A percentile compares a stretch with the other conserved stretches of the same genome.
phyloP scores from a whole-genome alignment of 2,329 filamentous ascomycete genomes.

The Aspergillus neoniger region DNA sequence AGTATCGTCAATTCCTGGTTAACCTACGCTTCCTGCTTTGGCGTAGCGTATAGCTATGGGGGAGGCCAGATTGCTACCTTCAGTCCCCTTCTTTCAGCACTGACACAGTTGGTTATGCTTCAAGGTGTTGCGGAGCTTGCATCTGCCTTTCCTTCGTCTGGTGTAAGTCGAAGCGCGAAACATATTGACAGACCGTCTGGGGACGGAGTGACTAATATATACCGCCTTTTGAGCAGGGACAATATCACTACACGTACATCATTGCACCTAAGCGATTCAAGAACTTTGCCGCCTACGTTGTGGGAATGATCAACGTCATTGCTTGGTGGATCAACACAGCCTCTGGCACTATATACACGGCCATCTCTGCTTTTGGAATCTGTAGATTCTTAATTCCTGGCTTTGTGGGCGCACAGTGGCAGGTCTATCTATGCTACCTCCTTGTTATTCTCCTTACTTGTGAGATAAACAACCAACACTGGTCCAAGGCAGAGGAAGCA shows the following conservation, averaged over 20 bases:
- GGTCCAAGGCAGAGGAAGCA: too few relatives aligned
- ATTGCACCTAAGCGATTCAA: slow-evolving; percentile 24
- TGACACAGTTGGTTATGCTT: slow-evolving; percentile 27
- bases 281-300: slow-evolving; percentile 27
- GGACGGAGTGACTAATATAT: too few relatives aligned
- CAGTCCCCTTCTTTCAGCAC: slow-evolving; percentile 21
- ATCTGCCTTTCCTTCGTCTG: slow-evolving; percentile 20
- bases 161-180: slow-evolving; percentile 21
- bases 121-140: slow-evolving; percentile 17
- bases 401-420: slow-evolving; percentile 11
- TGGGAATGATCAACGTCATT: slow-evolving; percentile 28
- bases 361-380: slow-evolving; percentile 22
- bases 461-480: too few relatives aligned
- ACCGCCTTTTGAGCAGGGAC: neutral
- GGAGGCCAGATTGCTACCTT: slow-evolving; percentile 27
- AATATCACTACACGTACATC: slow-evolving; percentile 35
- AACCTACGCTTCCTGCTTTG: slow-evolving; percentile 26
- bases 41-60: slow-evolving; percentile 26
- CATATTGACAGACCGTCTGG: too few relatives aligned
- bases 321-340: slow-evolving; percentile 29
- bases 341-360: slow-evolving; percentile 18
- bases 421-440: too few relatives aligned
- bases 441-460: too few relatives aligned
- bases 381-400: slow-evolving; percentile 14
- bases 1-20: slow-evolving; percentile 31